A percentile compares a stretch with the other conserved stretches of the same genome.
Conservation (phyloP, 1,284 basidiomycete species). For the Microbotryum silenes-acaulis region DNA sequence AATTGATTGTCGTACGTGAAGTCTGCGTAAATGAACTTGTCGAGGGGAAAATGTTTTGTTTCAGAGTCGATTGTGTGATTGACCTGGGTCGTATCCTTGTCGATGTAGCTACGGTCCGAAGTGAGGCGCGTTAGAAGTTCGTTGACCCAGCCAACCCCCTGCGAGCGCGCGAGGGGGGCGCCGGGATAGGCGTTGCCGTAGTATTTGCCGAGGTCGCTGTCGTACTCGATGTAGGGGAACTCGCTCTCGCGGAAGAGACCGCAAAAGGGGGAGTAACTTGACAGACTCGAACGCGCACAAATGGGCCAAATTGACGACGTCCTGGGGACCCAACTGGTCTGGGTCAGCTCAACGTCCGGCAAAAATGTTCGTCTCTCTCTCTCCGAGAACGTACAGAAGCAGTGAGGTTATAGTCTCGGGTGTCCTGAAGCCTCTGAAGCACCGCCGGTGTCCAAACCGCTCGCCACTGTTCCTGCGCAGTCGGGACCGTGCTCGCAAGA, state of each 20-base stretch:
- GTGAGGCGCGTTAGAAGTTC: slow-evolving; percentile 74
- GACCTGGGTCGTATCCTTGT: slow-evolving; percentile 62
- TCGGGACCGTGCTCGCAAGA: no score
- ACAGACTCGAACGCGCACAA: slow-evolving; percentile 60
- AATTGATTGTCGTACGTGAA: slow-evolving; percentile 28
- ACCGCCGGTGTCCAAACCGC: no score
- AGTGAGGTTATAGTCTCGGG: no score
- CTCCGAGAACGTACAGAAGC: no score
- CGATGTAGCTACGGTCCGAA: slow-evolving; percentile 42
- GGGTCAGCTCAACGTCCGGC: slow-evolving; percentile 66
- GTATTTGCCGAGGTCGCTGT: slow-evolving; percentile 63
- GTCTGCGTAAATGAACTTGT: slow-evolving; percentile 19
- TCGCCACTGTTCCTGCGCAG: no score
- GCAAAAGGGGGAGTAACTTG: no score
- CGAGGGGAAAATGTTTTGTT: slow-evolving; percentile 58
- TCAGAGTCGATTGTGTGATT: slow-evolving; percentile 64
- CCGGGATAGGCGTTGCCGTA: slow-evolving; percentile 45
- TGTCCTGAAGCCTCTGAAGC: no score
- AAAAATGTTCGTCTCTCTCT: slow-evolving; percentile 46
- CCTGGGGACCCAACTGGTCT: slow-evolving; percentile 55
- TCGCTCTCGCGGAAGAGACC: no score
- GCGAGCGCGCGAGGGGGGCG: slow-evolving; percentile 36
- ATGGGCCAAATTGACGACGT: slow-evolving; percentile 57
- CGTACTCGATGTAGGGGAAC: slow-evolving; percentile 34
- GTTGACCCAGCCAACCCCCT: slow-evolving; percentile 63